phyloP scores from a whole-genome alignment of 257 asterid genomes.

The Primulina huaijiensis region DNA sequence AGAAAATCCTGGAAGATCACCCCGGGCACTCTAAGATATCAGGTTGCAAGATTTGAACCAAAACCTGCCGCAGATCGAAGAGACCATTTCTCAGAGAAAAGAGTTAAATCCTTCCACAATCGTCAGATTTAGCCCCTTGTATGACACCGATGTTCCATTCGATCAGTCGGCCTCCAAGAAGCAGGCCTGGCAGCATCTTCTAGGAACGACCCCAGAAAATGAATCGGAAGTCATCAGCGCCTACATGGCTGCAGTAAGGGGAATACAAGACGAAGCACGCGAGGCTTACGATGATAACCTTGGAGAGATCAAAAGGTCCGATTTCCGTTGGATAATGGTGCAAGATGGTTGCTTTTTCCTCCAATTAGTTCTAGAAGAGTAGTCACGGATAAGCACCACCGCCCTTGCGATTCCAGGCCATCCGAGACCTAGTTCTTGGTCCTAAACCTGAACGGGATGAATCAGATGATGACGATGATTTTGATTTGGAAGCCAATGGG shows the following conservation, averaged over 20 bases:
- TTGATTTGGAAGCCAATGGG: constrained; percentile 1
- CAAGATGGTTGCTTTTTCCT: not conserved
- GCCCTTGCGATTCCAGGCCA: not conserved
- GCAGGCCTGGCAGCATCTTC: not conserved
- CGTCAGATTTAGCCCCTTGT: not conserved
- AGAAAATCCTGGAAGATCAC: not conserved
- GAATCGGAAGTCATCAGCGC: not conserved
- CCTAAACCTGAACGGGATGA: not conserved
- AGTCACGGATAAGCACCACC: not conserved
- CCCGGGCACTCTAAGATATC: no score
- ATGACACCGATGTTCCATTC: not conserved
- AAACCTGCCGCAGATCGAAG: no score
- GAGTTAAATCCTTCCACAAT: no score
- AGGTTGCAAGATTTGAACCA: no score
- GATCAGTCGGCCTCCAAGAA: not conserved
- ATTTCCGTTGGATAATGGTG: not conserved
- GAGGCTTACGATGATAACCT: not conserved
- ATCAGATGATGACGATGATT: not conserved
- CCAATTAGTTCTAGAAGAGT: not conserved
- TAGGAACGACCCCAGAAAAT: not conserved
- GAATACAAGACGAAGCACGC: not conserved
- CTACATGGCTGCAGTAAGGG: not conserved
- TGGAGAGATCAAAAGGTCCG: not conserved
- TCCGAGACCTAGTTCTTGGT: not conserved
- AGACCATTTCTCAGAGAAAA: no score